Evolutionary conservation across 768 basidiomycete species (phyloP).

Genomic region (Mycena chlorophos): DNA sequence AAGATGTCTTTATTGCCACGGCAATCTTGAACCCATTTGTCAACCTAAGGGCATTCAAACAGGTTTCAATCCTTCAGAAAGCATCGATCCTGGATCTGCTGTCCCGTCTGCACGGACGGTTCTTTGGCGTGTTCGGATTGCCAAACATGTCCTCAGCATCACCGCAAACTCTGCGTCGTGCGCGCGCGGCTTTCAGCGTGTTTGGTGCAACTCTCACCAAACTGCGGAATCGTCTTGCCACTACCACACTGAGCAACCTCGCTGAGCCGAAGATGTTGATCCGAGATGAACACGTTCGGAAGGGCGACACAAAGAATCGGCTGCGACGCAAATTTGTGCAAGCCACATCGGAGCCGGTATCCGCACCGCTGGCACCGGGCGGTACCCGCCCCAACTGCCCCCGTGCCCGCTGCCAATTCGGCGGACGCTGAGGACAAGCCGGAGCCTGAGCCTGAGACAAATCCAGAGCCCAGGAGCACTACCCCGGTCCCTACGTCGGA

Average conservation of each 20-base stretch:
- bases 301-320: conserved; percentile 4
- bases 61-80: background rate
- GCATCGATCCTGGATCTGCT: background rate
- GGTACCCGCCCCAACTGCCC: no score
- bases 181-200: conserved; percentile 30
- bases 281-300: conserved; percentile 25
- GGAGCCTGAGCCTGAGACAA: no score
- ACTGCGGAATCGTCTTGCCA: conserved; percentile 25
- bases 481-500: no score
- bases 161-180: conserved; percentile 34
- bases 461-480: no score
- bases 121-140: conserved; percentile 17
- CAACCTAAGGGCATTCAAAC: conserved; percentile 33
- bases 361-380: no score
- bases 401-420: no score
- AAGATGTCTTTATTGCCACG: conserved; percentile 28
- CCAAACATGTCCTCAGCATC: conserved; percentile 24
- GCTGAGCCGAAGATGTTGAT: conserved; percentile 33
- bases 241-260: conserved; percentile 22
- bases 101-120: background rate
- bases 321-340: conserved; percentile 8
- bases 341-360: background rate
- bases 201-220: conserved; percentile 33
- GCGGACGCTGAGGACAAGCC: no score
- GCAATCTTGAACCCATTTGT: conserved; percentile 1